Conservation (phyloP, 768 basidiomycete species). For the Suillus occidentalis region DNA sequence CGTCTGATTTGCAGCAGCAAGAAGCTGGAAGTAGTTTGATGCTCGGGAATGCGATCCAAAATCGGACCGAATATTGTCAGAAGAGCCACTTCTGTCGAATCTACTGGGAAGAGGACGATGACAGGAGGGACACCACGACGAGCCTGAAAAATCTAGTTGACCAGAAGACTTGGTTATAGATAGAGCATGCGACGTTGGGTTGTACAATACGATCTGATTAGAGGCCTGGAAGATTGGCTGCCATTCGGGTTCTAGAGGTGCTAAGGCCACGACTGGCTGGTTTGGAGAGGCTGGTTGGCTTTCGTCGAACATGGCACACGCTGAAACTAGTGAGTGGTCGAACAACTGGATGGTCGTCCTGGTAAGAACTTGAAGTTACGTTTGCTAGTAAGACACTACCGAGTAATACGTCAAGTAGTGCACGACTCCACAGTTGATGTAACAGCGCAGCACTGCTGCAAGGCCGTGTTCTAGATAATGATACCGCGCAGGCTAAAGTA, state of each 20-base stretch:
- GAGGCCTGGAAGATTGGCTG: constrained; percentile 80
- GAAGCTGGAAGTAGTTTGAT: constrained; percentile 78
- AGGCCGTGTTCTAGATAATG: background rate
- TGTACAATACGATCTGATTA: constrained; percentile 86
- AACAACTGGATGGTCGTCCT: background rate
- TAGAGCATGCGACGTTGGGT: constrained; percentile 81
- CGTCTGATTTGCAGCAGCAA: constrained; percentile 71
- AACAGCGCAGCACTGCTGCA: background rate
- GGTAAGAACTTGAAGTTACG: background rate
- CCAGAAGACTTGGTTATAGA: constrained; percentile 50
- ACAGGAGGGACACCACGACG: constrained; percentile 69
- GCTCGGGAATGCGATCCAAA: constrained; percentile 52
- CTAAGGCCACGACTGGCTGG: constrained; percentile 30
- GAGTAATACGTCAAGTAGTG: background rate
- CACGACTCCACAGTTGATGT: background rate
- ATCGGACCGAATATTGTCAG: constrained; percentile 35
- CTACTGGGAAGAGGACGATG: constrained; percentile 55
- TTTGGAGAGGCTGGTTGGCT: constrained; percentile 32
- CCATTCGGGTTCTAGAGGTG: constrained; percentile 48
- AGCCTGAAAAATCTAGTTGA: constrained; percentile 23
- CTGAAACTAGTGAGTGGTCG: background rate
- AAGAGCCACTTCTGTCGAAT: constrained; percentile 32
- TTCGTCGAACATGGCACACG: constrained; percentile 29
- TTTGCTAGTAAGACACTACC: background rate
- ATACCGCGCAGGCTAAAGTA: background rate